Base-by-base conservation (phyloP, 2,329 filamentous ascomycete genomes). In the Nigrospora osmanthi region DNA sequence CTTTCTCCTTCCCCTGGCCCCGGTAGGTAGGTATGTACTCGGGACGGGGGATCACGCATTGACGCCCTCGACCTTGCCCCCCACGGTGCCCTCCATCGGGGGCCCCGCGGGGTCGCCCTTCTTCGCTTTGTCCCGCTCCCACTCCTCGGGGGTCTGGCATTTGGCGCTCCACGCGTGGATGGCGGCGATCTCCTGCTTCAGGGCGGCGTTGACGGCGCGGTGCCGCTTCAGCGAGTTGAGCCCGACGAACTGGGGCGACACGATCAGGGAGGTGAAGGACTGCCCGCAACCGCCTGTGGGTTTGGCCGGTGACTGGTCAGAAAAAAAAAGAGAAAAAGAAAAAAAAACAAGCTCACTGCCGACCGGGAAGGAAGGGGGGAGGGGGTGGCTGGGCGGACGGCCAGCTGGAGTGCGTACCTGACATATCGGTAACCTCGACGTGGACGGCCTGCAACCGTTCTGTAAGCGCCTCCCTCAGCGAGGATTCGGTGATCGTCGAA, bases 141-240 rank as follows among this genome's bases (percentile, higher is more conserved):
- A 95, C 70, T 96, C 88, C 58, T 89, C 87, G 0, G 88, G 87
- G 10, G 90, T 96, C 70, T 89, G 86, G 64, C 90, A 95, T 68
- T 89, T 94, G 28, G 89, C 88, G 45, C 88, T 94, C 90, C 90
- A 96, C 35, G 90, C 90, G 70, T 96, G 90, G 56, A 96, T 95
- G 52, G 78, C 80, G 14, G 87, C 87, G 62, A 96, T 95, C 69
- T 96, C 89, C 39, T 83, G 78, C 70, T 89, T 91, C 56, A 96
- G 73, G 6, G 82, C 81, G 14, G 76, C 76, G 67, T 96, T 95
- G 55, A 95, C 89, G 50, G 94, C 75, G 37, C 90, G 82, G 67
- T 95, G 88, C 46, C 90, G 79, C 61, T 89, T 89, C 47, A 96
- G 80, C 43, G 87, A 87, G 59, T 71, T 85, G 64, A 86, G 84